These are phyloP conservation scores for Ampelocalamus luodianensis DNA, from an alignment of 176 grass and related monocot species.

Conservation along the genomic window DNA sequence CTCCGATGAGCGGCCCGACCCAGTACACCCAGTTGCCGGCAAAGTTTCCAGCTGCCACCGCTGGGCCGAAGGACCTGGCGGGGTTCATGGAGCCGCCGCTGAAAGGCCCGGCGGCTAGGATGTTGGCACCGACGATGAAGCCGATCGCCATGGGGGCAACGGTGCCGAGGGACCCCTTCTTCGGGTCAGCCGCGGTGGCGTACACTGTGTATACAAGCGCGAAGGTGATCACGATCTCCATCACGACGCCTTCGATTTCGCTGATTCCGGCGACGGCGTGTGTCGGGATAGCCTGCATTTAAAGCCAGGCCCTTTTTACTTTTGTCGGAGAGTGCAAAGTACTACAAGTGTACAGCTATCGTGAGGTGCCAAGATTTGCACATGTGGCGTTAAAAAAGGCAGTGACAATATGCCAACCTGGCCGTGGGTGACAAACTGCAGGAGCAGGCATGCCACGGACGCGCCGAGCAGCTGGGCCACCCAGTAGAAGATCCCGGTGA, in stretches of 20 bases:
- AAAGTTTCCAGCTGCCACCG: slow-evolving; percentile 76
- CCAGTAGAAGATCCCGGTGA: slow-evolving; percentile 88
- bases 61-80: slow-evolving; percentile 80
- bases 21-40: slow-evolving; percentile 94
- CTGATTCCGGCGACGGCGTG: slow-evolving; percentile 71
- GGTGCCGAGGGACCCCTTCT: slow-evolving; percentile 76
- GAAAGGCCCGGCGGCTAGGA: slow-evolving; percentile 78
- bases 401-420: slow-evolving; percentile 35
- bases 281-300: slow-evolving; percentile 62
- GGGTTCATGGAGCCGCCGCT: slow-evolving; percentile 96
- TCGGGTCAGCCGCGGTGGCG: slow-evolving; percentile 88
- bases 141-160: slow-evolving; percentile 85
- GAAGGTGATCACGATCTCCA: slow-evolving; percentile 88
- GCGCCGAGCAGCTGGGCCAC: slow-evolving; percentile 82
- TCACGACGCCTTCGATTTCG: slow-evolving; percentile 76
- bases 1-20: slow-evolving; percentile 81
- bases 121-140: slow-evolving; percentile 95
- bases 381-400: background rate
- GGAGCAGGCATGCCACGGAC: slow-evolving; percentile 74
- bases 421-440: slow-evolving; percentile 79
- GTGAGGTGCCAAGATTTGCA: background rate
- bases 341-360: too few relatives aligned
- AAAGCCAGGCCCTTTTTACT: background rate
- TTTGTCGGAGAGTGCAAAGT: background rate
- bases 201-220: slow-evolving; percentile 94